Evolutionary conservation across 2,329 filamentous ascomycete genomes (phyloP), one percentile per base, ranked within the genome.

Genomic region (Phyllosticta citribraziliensis): DNA sequence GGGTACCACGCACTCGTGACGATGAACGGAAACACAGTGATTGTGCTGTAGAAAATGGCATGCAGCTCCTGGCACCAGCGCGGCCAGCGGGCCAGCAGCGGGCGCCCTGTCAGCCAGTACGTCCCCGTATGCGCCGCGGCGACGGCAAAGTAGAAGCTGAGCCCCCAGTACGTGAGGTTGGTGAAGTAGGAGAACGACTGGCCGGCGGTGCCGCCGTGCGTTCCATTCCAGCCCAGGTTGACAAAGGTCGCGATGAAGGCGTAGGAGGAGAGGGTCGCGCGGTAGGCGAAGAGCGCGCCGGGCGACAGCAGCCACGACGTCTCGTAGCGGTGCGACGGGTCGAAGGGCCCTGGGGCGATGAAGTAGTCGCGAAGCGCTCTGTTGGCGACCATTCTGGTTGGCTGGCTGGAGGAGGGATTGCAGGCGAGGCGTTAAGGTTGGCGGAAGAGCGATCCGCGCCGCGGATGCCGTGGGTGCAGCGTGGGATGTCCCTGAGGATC

Each of bases 221-320:
- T 75, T 68, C 84, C 85, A 63, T 83, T 75, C 79, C 82, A 89
- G 63, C 79, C 85, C 70, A 91, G 84, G 70, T 84, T 82, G 78
- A 86, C 84, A 75, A 94, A 80, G 62, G 88, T 80, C 12, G 84
- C 84, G 24, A 80, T 75, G 73, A 94, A 88, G 64, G 84, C 81
- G 76, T 93, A 96, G 64, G 90, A 69, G 63, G 71, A 70, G 60
- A 75, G 64, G 52, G 74, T 58, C 11, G 81, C 81, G 64, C 86
- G 84, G 57, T 82, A 70, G 58, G 71, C 74, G 66, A 84, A 85
- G 55, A 93, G 79, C 1, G 80, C 67, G 67, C 80, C 80, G 0
- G 89, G 88, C 24, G 84, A 74, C n/a, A 95, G 74, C 9, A 92
- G 73, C 89, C 89, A 95, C 14, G 89, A 95, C 17, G 89, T 94